Evolutionary conservation across 345 rosid genomes (phyloP).

Genomic region (Ricinus communis): DNA sequence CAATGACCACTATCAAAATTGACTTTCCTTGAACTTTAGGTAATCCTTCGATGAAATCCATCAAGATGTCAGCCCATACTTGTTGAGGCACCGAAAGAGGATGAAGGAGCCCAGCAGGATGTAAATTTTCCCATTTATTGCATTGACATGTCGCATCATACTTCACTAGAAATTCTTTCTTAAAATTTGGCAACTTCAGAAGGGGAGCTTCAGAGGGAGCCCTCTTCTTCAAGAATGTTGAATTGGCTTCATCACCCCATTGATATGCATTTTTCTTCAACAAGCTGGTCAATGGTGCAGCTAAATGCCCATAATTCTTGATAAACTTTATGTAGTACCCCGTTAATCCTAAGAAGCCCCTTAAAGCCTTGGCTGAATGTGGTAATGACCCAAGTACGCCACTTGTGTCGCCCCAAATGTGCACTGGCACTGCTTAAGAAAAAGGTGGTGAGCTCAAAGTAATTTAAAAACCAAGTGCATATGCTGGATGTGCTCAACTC

Average conservation of each 20-base stretch:
- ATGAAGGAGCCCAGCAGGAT: no score
- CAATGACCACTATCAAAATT: no score
- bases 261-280: not conserved
- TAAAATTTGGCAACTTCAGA: no score
- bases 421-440: not conserved
- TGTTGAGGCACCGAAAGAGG: no score
- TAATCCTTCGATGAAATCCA: no score
- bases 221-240: not conserved
- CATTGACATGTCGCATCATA: not conserved
- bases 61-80: no score
- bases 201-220: not conserved
- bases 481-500: not conserved
- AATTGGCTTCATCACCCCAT: not conserved
- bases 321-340: not conserved
- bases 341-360: no score
- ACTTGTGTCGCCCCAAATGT: not conserved
- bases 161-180: not conserved
- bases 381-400: not conserved
- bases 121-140: no score
- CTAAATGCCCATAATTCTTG: not conserved
- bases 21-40: no score
- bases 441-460: fast-evolving
- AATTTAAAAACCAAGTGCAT: no score
- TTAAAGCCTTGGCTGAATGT: not conserved
- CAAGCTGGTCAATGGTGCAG: not conserved